A percentile compares a stretch with the other conserved stretches of the same genome.
phyloP scores from a whole-genome alignment of 768 basidiomycete species.

The Tubosaeta sp. region DNA sequence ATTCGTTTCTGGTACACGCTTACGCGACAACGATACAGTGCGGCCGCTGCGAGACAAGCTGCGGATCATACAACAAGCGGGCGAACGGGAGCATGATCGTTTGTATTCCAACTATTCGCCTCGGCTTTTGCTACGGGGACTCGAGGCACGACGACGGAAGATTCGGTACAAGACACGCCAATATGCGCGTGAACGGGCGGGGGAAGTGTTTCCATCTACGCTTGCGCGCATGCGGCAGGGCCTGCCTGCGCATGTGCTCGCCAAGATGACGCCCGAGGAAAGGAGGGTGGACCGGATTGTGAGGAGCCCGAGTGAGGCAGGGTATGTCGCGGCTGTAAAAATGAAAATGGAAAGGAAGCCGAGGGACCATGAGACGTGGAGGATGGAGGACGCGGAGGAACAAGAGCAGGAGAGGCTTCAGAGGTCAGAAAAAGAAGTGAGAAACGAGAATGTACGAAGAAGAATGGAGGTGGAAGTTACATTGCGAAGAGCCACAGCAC shows the following conservation, averaged over 20 bases:
- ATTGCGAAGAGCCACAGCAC: background rate
- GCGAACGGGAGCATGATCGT: conserved; percentile 42
- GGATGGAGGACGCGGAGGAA: conserved; percentile 29
- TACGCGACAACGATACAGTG: conserved; percentile 24
- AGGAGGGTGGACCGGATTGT: conserved; percentile 48
- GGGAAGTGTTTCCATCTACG: conserved; percentile 53
- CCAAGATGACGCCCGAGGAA: conserved; percentile 46
- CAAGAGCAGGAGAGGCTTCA: conserved; percentile 27
- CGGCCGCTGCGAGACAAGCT: conserved; percentile 33
- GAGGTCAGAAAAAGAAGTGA: conserved; percentile 22
- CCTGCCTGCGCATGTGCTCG: conserved; percentile 60
- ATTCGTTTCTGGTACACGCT: background rate
- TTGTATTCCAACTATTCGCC: conserved; percentile 40
- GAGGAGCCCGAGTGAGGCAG: conserved; percentile 55
- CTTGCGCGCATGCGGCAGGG: conserved; percentile 45
- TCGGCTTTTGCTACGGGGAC: conserved; percentile 45
- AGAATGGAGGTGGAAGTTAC: background rate
- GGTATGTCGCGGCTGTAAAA: conserved; percentile 69
- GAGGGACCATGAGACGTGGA: conserved; percentile 31
- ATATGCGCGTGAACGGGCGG: conserved; percentile 54
- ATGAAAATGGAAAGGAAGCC: conserved; percentile 48
- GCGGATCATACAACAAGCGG: conserved; percentile 29
- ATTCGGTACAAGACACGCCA: conserved; percentile 64
- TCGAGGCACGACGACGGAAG: conserved; percentile 56
- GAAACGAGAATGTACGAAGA: conserved; percentile 28